These are phyloP conservation scores for cucumber (Cucumis sativus) DNA, from an alignment of 306 rosid genomes.

Conservation along the genomic window Cucumber_9930_V3 NC_026658.2:2082001-2082500, in stretches of 20 bases:
- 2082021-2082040: too few species aligned
- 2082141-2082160: background rate
- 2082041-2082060: background rate
- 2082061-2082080: background rate
- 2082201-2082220: background rate
- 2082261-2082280: background rate
- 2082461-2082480: background rate
- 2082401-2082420: background rate
- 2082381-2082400: background rate
- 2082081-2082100: background rate
- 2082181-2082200: background rate
- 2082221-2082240: background rate
- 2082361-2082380: background rate
- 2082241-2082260: background rate
- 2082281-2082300: background rate
- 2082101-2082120: background rate
- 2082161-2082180: background rate
- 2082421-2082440: background rate
- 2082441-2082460: background rate
- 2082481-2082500: background rate
- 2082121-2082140: background rate
- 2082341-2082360: background rate
- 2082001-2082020: too few species aligned
- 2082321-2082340: background rate
- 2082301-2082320: background rate